Base-by-base conservation (phyloP, 108 stramenopile genomes). In the Epithemia pelagica region DNA sequence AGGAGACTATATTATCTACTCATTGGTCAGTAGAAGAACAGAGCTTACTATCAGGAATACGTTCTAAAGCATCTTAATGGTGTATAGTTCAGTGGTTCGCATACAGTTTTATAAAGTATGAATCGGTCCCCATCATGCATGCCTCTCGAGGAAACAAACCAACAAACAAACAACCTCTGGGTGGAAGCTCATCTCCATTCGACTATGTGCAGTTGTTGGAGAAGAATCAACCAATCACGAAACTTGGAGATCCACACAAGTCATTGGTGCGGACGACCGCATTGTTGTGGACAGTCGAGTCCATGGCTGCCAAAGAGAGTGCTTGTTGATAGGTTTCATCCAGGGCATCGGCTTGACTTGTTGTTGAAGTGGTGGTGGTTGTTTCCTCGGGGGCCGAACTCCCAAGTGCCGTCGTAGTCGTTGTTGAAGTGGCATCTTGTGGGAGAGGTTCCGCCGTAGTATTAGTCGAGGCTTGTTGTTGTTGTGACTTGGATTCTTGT, bases 401-500 rank as follows among this genome's bases (percentile, higher is more conserved):
- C 37, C 5, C 5, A 46, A 46, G 37, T 46, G 37, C 37, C 37
- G 15, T 15, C 37, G 37, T 15, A 5, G 37, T 46, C 37, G 37
- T 46, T 46, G 37, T 10, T 5, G 37, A 46, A 46, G 5, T 46
- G 37, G 37, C 37, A 46, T 46, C 5, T 46, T 15, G 10, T 5
- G 37, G 10, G 37, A 46, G n/a, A n/a, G n/a, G n/a, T 46, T 46
- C 37, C 15, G 15, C 37, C 15, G 5, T 5, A 46, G 37, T 46
- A 10, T 46, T 46, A 15, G 37, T 19, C 18, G 56, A 23, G 56
- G 21, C 7, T 7, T 54, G 54, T 15, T n/a, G n/a, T n/a, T n/a
- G n/a, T n/a, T n/a, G n/a, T n/a, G n/a, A n/a, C n/a, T 27, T 32
- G 23, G 69, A 32, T 26, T 75, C 64, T 33, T 65, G 25, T 60